A percentile compares a stretch with the other conserved stretches of the same genome.
These are phyloP conservation scores for Emericellopsis atlantica DNA, from an alignment of 2,329 filamentous ascomycete genomes.

Conservation along the genomic window DNA sequence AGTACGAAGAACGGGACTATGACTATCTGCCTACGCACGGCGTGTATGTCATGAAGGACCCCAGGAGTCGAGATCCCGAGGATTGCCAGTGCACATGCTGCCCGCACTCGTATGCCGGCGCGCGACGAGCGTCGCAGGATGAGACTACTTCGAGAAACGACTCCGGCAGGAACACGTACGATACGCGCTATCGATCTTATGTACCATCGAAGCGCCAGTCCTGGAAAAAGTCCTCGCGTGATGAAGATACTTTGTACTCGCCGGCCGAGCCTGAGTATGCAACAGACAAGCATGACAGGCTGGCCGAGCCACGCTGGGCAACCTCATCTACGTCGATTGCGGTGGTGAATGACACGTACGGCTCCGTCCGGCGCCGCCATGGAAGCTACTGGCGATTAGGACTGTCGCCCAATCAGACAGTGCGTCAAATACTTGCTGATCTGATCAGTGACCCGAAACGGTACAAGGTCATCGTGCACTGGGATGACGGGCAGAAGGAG, in stretches of 20 bases:
- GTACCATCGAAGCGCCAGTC: too few relatives aligned
- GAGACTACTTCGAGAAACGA: too few relatives aligned
- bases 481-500: constrained; percentile 12
- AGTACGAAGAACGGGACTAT: neutral
- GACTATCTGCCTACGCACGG: neutral
- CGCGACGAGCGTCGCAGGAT: neutral
- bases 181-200: too few relatives aligned
- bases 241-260: too few relatives aligned
- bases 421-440: neutral
- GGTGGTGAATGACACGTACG: constrained; percentile 6
- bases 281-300: too few relatives aligned
- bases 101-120: constrained; percentile 1
- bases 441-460: constrained; percentile 10
- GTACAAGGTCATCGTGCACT: constrained; percentile 14
- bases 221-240: too few relatives aligned
- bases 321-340: too few relatives aligned
- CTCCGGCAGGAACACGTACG: too few relatives aligned
- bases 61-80: neutral
- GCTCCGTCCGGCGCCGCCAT: constrained; percentile 6
- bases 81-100: constrained; percentile 2
- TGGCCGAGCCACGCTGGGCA: too few relatives aligned
- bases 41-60: neutral
- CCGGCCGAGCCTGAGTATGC: too few relatives aligned
- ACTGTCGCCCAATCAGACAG: neutral
- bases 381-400: constrained; percentile 2